Evolutionary conservation across 495 filamentous ascomycete species (phyloP), one percentile per base, ranked within the genome.

Genomic region (Penicillium dipodomyicola): DNA sequence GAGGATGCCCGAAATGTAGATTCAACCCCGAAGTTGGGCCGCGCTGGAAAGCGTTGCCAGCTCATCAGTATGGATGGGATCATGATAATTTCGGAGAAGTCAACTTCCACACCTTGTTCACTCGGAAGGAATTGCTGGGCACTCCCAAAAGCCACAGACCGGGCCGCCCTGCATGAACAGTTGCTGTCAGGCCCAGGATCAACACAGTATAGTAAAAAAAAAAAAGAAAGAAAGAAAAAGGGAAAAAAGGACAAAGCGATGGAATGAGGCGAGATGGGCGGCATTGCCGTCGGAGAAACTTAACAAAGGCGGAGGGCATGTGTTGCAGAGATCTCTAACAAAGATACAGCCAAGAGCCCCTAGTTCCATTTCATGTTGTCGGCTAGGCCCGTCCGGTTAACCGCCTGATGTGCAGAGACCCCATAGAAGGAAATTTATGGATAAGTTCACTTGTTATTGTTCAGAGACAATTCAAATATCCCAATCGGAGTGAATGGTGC

Each of bases 121-220:
- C 25, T 32, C 14, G 45, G n/a, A 25, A 17, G 17, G 41, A n/a
- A 3, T 11, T 52, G 35, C 49, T 52, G 49, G 50, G 50, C 50
- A 52, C 35, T 9, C 32, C 35, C 0, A 56, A 56, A 29, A 56
- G 39, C 40, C 59, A 62, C 42, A 60, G 52, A 58, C 67, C 64
- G 67, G 71, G 72, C 71, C 67, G 71, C 69, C 65, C 53, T 75
- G 72, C 72, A 73, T 71, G 66, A 69, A 59, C 52, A 58, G 56
- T 58, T 30, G 47, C 52, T 57, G 55, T 49, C 52, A 32, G 27
- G 52, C 42, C 52, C 32, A 47, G 52, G 37, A 52, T 52, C 15
- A 52, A 11, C 22, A 43, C 5, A 52, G 20, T 29, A 29, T 2
- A 29, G 27, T 29, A 8, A 29, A 29, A 29, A 7, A 27, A 27